Evolutionary conservation across 257 asterid genomes (phyloP).

Genomic region (Fraxinus anomala): DNA sequence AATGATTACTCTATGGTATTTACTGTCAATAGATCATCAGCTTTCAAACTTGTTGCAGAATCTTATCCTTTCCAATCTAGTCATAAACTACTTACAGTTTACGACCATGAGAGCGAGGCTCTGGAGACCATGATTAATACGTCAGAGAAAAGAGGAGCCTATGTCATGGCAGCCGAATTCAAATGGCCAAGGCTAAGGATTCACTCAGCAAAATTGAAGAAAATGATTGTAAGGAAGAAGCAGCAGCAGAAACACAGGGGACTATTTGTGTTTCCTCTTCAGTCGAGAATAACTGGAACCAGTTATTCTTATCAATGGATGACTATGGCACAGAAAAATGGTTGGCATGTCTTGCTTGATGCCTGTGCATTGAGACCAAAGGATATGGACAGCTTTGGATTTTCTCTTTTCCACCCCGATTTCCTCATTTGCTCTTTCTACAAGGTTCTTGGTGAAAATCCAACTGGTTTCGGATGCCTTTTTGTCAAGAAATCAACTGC

Average conservation of each 20-base stretch:
- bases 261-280: conserved; percentile 82
- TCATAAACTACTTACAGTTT: conserved; percentile 67
- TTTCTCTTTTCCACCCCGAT: conserved; percentile 77
- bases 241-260: conserved; percentile 55
- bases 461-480: conserved; percentile 92
- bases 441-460: conserved; percentile 83
- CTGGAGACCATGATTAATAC: conserved; percentile 54
- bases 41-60: conserved; percentile 78
- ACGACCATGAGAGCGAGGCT: conserved; percentile 85
- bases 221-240: conserved; percentile 50
- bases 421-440: conserved; percentile 85
- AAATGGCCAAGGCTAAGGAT: conserved; percentile 88
- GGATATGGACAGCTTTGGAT: conserved; percentile 84
- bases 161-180: conserved; percentile 65
- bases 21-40: conserved; percentile 82
- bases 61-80: conserved; percentile 73
- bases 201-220: conserved; percentile 52
- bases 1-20: conserved; percentile 74
- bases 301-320: conserved; percentile 92
- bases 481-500: conserved; percentile 64
- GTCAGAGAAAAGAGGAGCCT: conserved; percentile 72
- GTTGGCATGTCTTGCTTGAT: conserved; percentile 93
- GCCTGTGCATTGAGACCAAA: conserved; percentile 90
- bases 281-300: conserved; percentile 78
- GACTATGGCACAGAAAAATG: conserved; percentile 75